Conservation (phyloP, 2,329 filamentous ascomycete genomes). For the Hypoxylon sp. region DNA sequence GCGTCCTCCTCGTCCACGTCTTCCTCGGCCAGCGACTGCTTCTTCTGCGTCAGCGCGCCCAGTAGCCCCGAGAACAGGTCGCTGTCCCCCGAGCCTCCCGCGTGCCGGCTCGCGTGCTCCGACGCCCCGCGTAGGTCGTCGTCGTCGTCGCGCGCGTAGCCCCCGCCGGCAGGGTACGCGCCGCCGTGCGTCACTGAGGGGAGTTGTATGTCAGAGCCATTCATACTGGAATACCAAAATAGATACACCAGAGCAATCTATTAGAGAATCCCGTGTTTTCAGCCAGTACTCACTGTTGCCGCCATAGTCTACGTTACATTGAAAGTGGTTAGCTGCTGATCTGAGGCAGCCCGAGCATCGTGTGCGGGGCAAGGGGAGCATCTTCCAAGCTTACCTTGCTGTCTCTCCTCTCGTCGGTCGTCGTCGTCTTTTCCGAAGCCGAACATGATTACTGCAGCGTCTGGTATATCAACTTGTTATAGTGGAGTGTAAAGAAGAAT, state of each 20-base stretch:
- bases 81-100: constrained; percentile 56
- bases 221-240: no score
- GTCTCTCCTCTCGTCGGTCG: constrained; percentile 26
- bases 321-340: constrained; percentile 26
- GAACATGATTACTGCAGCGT: constrained; percentile 29
- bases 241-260: background rate
- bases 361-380: constrained; percentile 22
- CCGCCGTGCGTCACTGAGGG: constrained; percentile 46
- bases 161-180: constrained; percentile 45
- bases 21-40: constrained; percentile 59
- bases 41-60: constrained; percentile 57
- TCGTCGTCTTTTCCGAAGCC: constrained; percentile 26
- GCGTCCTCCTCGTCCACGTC: constrained; percentile 64
- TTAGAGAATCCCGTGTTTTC: background rate
- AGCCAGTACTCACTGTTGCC: constrained; percentile 42
- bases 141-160: constrained; percentile 51
- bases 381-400: constrained; percentile 29
- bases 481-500: background rate
- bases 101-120: constrained; percentile 56
- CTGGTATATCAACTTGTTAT: background rate
- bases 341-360: constrained; percentile 12
- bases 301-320: constrained; percentile 37
- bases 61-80: constrained; percentile 60
- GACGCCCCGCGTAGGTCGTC: constrained; percentile 59
- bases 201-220: no score